Base-by-base conservation (phyloP, 768 basidiomycete genomes). In the Rhodotorula sphaerocarpa region DNA sequence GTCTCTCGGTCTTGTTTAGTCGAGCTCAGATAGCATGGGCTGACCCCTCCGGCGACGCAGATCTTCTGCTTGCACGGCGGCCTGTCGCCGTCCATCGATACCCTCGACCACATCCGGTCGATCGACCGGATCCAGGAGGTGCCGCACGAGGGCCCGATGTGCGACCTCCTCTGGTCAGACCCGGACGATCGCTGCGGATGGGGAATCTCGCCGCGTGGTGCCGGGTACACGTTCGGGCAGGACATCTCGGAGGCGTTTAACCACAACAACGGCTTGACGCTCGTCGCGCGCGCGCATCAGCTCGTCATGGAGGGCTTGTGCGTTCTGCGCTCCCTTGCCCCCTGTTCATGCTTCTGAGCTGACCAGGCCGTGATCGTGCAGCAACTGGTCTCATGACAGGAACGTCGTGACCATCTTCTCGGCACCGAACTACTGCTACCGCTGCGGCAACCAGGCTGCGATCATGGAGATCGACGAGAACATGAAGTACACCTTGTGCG, bases 321-420 rank as follows among this genome's bases (percentile, higher is more conserved):
- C 65, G 84, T 79, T 54, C 28, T 31, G 44, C 57, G 47, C 31
- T 54, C 31, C 25, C 7, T 43, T 52, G 48, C 25, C 43, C 7
- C 33, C 28, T 31, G 23, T 2, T 2, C 5, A 15, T 3, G 1
- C 6, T 3, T 4, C 39, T 14, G 42, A 6, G 39, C 56, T 59
- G 58, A 61, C 65, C 16, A 62, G 36, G 63, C 36, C 61, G 87
- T 86, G 87, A 6, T 5, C 48, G 50, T 88, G 88, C 62, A 68
- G 67, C 76, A 95, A 90, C 75, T 97, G 93, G 93, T 90, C 91
- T 63, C 93, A 97, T 78, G 93, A 97, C 78, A 84, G 90, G 77
- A 97, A 96, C 75, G 93, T 99, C 28, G 93, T 99, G 69, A 99
- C 93, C 46, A 96, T 99, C 75, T 99, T 96, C 81, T 96, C 92